phyloP scores from a whole-genome alignment of 2,329 filamentous ascomycete genomes.

The Meredithiella fracta region DNA sequence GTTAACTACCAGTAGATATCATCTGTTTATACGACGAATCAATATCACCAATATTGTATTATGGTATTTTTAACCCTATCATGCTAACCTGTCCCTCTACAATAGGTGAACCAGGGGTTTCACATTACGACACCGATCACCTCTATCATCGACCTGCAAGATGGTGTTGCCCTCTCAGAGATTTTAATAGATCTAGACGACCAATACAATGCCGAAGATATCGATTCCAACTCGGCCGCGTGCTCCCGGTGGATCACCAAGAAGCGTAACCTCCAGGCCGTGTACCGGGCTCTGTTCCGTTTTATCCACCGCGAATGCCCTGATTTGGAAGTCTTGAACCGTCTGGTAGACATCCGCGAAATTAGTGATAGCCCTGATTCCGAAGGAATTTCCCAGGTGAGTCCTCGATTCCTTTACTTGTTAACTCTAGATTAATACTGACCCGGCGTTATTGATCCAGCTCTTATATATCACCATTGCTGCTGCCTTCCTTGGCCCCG shows the following conservation, averaged over 20 bases:
- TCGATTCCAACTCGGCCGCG: conserved; percentile 30
- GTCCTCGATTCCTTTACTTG: conserved; percentile 11
- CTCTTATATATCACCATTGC: conserved; percentile 45
- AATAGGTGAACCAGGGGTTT: conserved; percentile 26
- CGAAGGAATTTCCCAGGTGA: conserved; percentile 37
- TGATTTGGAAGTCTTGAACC: conserved; percentile 35
- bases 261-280: conserved; percentile 36
- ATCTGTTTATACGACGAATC: too few relatives aligned
- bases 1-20: neutral
- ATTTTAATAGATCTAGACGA: conserved; percentile 42
- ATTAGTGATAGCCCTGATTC: conserved; percentile 40
- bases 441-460: conserved; percentile 19
- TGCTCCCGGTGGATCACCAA: conserved; percentile 28
- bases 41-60: too few relatives aligned
- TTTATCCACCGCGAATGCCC: conserved; percentile 38
- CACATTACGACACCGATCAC: conserved; percentile 29
- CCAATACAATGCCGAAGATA: conserved; percentile 37
- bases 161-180: conserved; percentile 37
- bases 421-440: neutral
- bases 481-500: conserved; percentile 43
- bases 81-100: conserved; percentile 11
- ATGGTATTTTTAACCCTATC: too few relatives aligned
- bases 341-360: conserved; percentile 38
- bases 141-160: conserved; percentile 34
- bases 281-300: conserved; percentile 37